phyloP scores from a whole-genome alignment of 768 basidiomycete genomes.

The Pulveroboletus sp. region DNA sequence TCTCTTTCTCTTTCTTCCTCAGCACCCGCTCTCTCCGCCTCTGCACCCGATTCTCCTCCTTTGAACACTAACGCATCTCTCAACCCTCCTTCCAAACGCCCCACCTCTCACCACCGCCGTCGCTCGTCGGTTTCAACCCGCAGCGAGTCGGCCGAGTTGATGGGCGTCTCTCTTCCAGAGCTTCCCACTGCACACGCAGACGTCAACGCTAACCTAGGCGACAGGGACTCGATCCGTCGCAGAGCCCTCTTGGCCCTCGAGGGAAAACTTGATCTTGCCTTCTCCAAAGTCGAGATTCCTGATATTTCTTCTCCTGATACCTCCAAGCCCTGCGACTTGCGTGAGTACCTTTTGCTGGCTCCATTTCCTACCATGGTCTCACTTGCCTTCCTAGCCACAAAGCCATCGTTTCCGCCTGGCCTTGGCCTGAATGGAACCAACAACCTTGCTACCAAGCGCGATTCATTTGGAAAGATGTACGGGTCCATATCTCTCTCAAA shows the following conservation, averaged over 20 bases:
- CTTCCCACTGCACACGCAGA: constrained; percentile 57
- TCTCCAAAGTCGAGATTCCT: constrained; percentile 78
- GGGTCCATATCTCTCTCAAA: constrained; percentile 57
- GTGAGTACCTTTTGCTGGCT: constrained; percentile 40
- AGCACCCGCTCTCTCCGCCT: constrained; percentile 33
- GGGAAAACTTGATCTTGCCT: constrained; percentile 69
- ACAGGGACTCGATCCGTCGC: constrained; percentile 75
- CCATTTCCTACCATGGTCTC: neutral
- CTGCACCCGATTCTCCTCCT: constrained; percentile 35
- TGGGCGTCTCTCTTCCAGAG: constrained; percentile 74
- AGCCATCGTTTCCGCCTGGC: constrained; percentile 53
- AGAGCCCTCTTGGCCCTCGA: constrained; percentile 85
- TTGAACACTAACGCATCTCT: constrained; percentile 12
- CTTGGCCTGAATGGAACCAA: constrained; percentile 38
- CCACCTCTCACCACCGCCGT: constrained; percentile 76
- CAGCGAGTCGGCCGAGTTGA: constrained; percentile 84
- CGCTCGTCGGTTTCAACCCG: constrained; percentile 87
- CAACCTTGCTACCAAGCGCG: constrained; percentile 58
- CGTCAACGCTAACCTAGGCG: constrained; percentile 63
- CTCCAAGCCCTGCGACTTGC: constrained; percentile 59
- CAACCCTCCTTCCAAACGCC: constrained; percentile 42
- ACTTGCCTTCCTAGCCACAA: constrained; percentile 42
- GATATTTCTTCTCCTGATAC: constrained; percentile 60
- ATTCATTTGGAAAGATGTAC: constrained; percentile 73
- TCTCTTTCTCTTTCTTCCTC: constrained; percentile 35